Percentiles rank a stretch among this genome's conserved stretches.
Conservation (phyloP, 2,329 filamentous ascomycete species). For the Diaporthe eres region DNA sequence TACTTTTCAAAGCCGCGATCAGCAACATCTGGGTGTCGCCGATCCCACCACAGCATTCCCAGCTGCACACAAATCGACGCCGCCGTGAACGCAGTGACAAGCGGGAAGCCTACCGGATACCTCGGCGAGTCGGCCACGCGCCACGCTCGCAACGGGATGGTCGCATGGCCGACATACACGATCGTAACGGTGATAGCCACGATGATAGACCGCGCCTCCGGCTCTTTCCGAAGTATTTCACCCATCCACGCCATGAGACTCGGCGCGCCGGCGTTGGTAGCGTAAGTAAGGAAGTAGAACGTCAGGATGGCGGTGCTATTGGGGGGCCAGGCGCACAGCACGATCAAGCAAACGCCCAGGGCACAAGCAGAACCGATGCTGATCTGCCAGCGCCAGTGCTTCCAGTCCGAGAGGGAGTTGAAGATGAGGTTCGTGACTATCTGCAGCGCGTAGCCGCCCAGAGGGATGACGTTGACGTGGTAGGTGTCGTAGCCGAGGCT, state of each 20-base stretch:
- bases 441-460: constrained; percentile 48
- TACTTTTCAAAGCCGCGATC: constrained; percentile 16
- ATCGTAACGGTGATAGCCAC: constrained; percentile 55
- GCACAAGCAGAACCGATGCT: constrained; percentile 49
- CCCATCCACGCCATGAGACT: constrained; percentile 55
- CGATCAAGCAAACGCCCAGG: constrained; percentile 50
- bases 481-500: constrained; percentile 46
- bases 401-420: constrained; percentile 55
- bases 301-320: constrained; percentile 51
- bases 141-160: constrained; percentile 55
- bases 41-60: constrained; percentile 24
- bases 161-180: constrained; percentile 56
- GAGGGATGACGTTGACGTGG: constrained; percentile 47
- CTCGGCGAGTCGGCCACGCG: constrained; percentile 52
- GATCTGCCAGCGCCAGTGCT: constrained; percentile 57
- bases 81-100: constrained; percentile 50
- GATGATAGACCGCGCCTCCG: constrained; percentile 53
- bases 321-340: constrained; percentile 53
- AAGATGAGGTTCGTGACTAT: constrained; percentile 54
- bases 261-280: constrained; percentile 51
- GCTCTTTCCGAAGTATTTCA: constrained; percentile 51
- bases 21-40: constrained; percentile 7
- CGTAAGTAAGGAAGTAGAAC: constrained; percentile 55
- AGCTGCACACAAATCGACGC: constrained; percentile 18
- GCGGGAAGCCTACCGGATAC: constrained; percentile 55